Percentiles rank a stretch among this genome's conserved stretches.
Evolutionary conservation across 2,329 filamentous ascomycete genomes (phyloP).

Genomic region (Calonectria montana): DNA sequence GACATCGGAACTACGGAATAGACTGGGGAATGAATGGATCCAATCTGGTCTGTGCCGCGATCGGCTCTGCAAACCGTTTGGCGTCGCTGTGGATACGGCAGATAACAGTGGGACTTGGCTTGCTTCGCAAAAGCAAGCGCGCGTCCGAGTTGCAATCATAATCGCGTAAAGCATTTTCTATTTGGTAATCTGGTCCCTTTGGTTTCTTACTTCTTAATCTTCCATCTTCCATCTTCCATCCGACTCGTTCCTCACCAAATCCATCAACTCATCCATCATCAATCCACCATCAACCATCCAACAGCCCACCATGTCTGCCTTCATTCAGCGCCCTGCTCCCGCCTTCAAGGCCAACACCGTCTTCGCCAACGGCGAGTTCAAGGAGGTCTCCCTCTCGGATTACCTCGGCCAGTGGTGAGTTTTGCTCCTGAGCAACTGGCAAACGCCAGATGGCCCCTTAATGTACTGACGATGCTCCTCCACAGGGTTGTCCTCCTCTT

Average conservation of each 20-base stretch:
- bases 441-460: background rate
- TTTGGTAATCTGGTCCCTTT: background rate
- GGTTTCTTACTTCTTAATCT: background rate
- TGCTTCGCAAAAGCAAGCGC: background rate
- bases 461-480: background rate
- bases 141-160: background rate
- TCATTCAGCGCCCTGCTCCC: slow-evolving; percentile 61
- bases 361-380: slow-evolving; percentile 61
- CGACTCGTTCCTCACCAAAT: background rate
- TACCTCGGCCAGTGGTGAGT: slow-evolving; percentile 60
- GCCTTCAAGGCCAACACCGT: slow-evolving; percentile 62
- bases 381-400: slow-evolving; percentile 58
- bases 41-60: background rate
- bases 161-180: slow-evolving; percentile 1
- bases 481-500: slow-evolving; percentile 72
- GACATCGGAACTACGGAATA: background rate
- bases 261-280: background rate
- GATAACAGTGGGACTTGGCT: slow-evolving; percentile 4
- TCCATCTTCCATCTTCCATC: background rate
- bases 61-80: background rate
- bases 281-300: background rate
- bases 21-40: background rate
- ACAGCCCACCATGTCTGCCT: slow-evolving; percentile 54
- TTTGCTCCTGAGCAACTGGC: background rate
- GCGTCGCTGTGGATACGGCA: slow-evolving; percentile 7